These are phyloP conservation scores for Austroboletus eburneus DNA, from an alignment of 768 basidiomycete genomes.

Conservation along the genomic window DNA sequence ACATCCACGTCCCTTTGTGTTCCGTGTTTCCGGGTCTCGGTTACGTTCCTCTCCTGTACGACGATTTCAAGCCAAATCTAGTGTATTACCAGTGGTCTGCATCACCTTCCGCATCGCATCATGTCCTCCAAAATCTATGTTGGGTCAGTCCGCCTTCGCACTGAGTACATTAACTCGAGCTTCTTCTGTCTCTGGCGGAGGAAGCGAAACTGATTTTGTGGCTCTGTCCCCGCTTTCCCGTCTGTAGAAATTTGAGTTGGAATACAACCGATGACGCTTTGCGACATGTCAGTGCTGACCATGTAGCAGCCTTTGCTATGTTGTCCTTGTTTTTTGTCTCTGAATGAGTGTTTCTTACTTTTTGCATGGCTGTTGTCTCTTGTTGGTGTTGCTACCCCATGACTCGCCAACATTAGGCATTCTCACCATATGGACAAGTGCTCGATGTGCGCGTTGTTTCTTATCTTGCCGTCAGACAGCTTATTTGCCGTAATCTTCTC, in stretches of 20 bases:
- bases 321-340: slow-evolving; percentile 42
- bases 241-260: slow-evolving; percentile 90
- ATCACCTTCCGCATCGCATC: slow-evolving; percentile 23
- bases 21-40: slow-evolving; percentile 50
- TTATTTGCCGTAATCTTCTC: slow-evolving; percentile 14
- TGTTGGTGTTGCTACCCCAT: slow-evolving; percentile 17
- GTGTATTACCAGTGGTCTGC: slow-evolving; percentile 43
- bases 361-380: slow-evolving; percentile 22
- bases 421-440: slow-evolving; percentile 76
- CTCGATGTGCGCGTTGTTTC: slow-evolving; percentile 78
- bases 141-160: slow-evolving; percentile 79
- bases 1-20: slow-evolving; percentile 47
- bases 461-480: slow-evolving; percentile 19
- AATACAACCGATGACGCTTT: slow-evolving; percentile 92
- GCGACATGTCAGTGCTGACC: slow-evolving; percentile 74
- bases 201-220: slow-evolving; percentile 53
- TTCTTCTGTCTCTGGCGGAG: slow-evolving; percentile 42
- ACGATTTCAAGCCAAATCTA: slow-evolving; percentile 44
- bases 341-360: slow-evolving; percentile 31
- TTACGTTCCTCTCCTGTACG: slow-evolving; percentile 53
- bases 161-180: slow-evolving; percentile 41
- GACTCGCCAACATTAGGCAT: slow-evolving; percentile 55
- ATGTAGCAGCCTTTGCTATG: slow-evolving; percentile 36
- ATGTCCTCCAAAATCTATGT: slow-evolving; percentile 84
- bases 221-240: slow-evolving; percentile 38